Evolutionary conservation across 768 basidiomycete species (phyloP).

Genomic region (Russula olivacea): DNA sequence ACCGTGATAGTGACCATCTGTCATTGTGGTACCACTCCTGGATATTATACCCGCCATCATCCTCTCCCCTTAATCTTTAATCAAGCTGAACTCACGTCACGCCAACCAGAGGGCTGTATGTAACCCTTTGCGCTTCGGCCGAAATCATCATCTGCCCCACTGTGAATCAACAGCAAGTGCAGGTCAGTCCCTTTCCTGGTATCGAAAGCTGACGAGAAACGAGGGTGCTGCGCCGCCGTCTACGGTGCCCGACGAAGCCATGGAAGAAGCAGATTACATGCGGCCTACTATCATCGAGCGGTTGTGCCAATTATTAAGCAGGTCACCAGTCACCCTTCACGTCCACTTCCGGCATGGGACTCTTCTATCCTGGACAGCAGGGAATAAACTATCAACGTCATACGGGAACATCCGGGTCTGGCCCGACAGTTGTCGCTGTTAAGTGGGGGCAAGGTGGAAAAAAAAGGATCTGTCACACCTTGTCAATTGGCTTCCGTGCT

Average conservation of each 20-base stretch:
- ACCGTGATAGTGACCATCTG: too few relatives aligned
- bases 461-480: neutral
- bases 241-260: neutral
- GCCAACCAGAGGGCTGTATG: too few relatives aligned
- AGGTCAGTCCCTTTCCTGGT: neutral
- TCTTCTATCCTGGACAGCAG: neutral
- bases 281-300: too few relatives aligned
- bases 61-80: neutral
- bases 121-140: neutral
- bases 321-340: neutral
- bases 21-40: neutral
- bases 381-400: neutral
- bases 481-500: neutral
- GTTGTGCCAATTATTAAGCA: too few relatives aligned
- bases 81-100: neutral
- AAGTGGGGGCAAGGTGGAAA: neutral
- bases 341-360: neutral
- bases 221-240: too few relatives aligned
- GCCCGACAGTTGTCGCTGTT: neutral
- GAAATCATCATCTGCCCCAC: neutral
- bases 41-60: neutral
- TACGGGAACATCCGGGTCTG: neutral
- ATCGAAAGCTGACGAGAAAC: too few relatives aligned
- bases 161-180: neutral
- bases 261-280: neutral